These are phyloP conservation scores for Candida qinlingensis DNA, from an alignment of 805 yeast species.

Conservation along the genomic window DNA sequence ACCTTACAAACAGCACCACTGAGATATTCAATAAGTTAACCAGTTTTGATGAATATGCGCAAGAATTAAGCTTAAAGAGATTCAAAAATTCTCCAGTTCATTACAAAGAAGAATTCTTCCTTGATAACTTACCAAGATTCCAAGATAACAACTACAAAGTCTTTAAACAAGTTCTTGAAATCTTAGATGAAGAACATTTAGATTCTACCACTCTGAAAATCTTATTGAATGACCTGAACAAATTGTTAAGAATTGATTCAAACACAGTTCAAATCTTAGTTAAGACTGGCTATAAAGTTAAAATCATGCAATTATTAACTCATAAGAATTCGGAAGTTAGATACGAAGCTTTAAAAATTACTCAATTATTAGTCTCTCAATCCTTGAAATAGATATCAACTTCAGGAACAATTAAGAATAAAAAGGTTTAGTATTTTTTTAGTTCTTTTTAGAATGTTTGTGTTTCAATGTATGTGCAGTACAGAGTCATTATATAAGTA, in stretches of 20 bases:
- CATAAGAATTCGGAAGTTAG: constrained; percentile 81
- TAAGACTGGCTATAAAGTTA: constrained; percentile 60
- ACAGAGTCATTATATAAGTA: neutral
- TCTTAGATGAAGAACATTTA: constrained; percentile 38
- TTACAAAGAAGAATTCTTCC: constrained; percentile 83
- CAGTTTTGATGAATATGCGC: constrained; percentile 85
- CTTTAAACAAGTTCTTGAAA: constrained; percentile 53
- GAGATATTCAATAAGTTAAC: constrained; percentile 75
- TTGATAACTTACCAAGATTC: constrained; percentile 71
- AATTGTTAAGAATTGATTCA: constrained; percentile 55
- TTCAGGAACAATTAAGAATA: constrained; percentile 1
- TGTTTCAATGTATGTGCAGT: no score
- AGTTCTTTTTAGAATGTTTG: no score
- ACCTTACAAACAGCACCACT: constrained; percentile 54
- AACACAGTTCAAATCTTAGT: constrained; percentile 52
- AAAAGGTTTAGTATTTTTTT: constrained; percentile 3
- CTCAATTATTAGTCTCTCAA: constrained; percentile 90
- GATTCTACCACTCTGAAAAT: constrained; percentile 45
- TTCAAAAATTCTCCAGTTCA: constrained; percentile 93
- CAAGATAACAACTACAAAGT: constrained; percentile 73
- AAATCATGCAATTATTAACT: constrained; percentile 80
- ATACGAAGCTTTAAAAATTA: constrained; percentile 91
- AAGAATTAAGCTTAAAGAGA: constrained; percentile 74
- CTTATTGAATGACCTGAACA: constrained; percentile 61
- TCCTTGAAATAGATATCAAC: constrained; percentile 48